Conservation (phyloP, 2,329 filamentous ascomycete species). For the Paraconiothyrium sp. region DNA sequence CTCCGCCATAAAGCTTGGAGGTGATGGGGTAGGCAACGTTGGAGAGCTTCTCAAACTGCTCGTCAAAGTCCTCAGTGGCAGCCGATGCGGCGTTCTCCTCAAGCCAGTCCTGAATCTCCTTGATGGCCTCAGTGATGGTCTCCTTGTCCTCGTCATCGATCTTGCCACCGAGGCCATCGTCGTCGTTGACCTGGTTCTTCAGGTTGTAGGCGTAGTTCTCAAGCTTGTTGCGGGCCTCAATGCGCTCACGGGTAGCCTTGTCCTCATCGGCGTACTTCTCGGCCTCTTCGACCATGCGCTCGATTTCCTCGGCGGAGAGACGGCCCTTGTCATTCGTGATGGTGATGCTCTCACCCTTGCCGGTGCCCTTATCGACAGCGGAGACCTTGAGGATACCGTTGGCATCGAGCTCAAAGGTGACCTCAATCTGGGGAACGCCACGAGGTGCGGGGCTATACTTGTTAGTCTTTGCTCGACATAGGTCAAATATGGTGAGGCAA, state of each 20-base stretch:
- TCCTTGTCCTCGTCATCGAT: slow-evolving; percentile 99
- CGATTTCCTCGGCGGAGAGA: slow-evolving; percentile 94
- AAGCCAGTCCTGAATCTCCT: slow-evolving; percentile 96
- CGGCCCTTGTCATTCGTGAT: slow-evolving; percentile 99
- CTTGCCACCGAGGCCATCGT: slow-evolving; percentile 97
- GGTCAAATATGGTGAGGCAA: slow-evolving; percentile 11
- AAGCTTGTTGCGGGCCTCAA: slow-evolving; percentile 93
- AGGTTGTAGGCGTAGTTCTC: slow-evolving; percentile 99
- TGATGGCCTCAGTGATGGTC: slow-evolving; percentile 91
- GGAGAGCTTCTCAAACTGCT: slow-evolving; percentile 99
- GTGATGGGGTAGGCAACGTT: slow-evolving; percentile 98
- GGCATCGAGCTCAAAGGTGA: slow-evolving; percentile 96
- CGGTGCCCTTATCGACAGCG: slow-evolving; percentile 96
- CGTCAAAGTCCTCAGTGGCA: slow-evolving; percentile 92
- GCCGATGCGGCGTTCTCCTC: slow-evolving; percentile 92
- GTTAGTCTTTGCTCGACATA: slow-evolving; percentile 25
- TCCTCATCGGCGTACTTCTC: slow-evolving; percentile 99
- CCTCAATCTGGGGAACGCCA: slow-evolving; percentile 97
- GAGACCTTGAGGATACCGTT: slow-evolving; percentile 98
- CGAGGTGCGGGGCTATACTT: slow-evolving; percentile 76
- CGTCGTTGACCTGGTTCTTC: slow-evolving; percentile 99
- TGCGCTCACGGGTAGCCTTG: slow-evolving; percentile 96
- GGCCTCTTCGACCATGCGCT: slow-evolving; percentile 98
- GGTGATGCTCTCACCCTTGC: slow-evolving; percentile 96
- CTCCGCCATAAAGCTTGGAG: slow-evolving; percentile 86